phyloP scores from a whole-genome alignment of 139 green algal species.

The Chlorella ohadii region DNA sequence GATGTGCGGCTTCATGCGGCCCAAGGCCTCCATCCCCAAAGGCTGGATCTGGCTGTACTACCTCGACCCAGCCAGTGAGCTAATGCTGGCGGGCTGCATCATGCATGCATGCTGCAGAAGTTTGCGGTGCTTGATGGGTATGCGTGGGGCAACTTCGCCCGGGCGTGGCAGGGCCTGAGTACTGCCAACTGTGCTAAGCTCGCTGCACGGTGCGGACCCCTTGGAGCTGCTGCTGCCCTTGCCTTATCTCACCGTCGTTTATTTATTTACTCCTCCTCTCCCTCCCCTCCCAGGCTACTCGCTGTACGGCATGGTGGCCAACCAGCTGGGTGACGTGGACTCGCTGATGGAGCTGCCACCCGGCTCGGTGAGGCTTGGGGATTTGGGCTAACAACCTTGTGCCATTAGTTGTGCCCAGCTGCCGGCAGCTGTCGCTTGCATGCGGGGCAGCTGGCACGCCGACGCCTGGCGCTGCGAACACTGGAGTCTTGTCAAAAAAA shows the following conservation, averaged over 20 bases:
- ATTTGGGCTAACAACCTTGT: neutral
- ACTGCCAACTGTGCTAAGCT: too few relatives aligned
- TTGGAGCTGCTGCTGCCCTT: too few relatives aligned
- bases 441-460: too few relatives aligned
- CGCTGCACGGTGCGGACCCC: too few relatives aligned
- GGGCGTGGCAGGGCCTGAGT: too few relatives aligned
- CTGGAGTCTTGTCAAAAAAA: too few relatives aligned
- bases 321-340: slow-evolving; percentile 5
- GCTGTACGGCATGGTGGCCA: neutral
- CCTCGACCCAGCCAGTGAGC: neutral
- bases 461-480: too few relatives aligned
- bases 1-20: neutral
- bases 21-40: neutral
- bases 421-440: neutral
- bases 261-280: neutral
- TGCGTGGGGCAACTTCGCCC: too few relatives aligned
- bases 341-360: neutral
- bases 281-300: neutral
- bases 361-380: neutral
- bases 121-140: too few relatives aligned
- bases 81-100: too few relatives aligned
- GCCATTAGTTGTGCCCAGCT: neutral
- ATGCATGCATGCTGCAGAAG: too few relatives aligned
- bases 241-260: neutral
- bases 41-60: slow-evolving; percentile 22